Conservation (phyloP, 164 flowering plant genomes). For the Piper betle region DNA sequence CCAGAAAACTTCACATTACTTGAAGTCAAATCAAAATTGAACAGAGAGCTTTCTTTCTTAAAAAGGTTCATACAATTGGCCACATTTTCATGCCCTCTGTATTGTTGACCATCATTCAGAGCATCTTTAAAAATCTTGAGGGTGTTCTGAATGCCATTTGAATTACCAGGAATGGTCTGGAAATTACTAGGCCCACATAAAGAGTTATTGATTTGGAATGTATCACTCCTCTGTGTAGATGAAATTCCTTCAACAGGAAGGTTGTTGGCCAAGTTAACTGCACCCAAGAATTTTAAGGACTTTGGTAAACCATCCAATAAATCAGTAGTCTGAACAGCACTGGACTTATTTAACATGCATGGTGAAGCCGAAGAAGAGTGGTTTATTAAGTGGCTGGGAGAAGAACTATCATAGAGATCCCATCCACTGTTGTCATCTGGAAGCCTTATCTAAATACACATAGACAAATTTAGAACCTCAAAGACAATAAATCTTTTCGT, state of each 20-base stretch:
- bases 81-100: conserved; percentile 17
- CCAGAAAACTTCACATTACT: conserved; percentile 13
- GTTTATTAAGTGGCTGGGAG: conserved; percentile 26
- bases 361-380: conserved; percentile 9
- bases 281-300: conserved; percentile 14
- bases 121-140: background rate
- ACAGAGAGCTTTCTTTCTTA: conserved; percentile 14
- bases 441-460: conserved; percentile 54
- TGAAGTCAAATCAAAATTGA: conserved; percentile 7
- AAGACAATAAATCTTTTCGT: no score
- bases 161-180: conserved; percentile 11
- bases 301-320: conserved; percentile 17
- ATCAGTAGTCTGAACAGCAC: conserved; percentile 14
- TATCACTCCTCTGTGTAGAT: conserved; percentile 7
- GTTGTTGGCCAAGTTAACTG: conserved; percentile 9
- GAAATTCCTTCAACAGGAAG: conserved; percentile 8
- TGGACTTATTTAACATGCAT: conserved; percentile 16
- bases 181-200: conserved; percentile 6
- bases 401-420: conserved; percentile 47
- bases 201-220: conserved; percentile 6
- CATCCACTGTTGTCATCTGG: conserved; percentile 55
- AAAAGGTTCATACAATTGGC: conserved; percentile 15
- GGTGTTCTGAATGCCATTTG: conserved; percentile 3
- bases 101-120: conserved; percentile 8
- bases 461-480: conserved; percentile 12